Conservation (phyloP, 169 alveolate species). For the Eimeria tenella region DNA sequence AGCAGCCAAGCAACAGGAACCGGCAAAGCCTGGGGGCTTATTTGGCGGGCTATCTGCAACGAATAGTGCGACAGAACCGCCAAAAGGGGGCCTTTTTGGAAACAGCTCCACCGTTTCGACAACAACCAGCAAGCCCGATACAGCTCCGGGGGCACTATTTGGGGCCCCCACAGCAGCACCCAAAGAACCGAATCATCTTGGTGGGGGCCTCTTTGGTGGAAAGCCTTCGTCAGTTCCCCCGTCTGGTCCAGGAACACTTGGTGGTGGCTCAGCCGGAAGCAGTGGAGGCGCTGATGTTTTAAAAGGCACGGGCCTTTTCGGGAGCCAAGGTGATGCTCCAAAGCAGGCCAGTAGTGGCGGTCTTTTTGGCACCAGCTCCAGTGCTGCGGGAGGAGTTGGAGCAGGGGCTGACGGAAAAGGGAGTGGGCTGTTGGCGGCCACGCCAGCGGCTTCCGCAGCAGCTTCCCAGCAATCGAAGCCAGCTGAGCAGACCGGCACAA, state of each 20-base stretch:
- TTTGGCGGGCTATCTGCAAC: slow-evolving; percentile 60
- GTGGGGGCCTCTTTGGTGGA: slow-evolving; percentile 57
- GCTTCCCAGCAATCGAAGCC: slow-evolving; percentile 27
- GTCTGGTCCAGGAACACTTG: slow-evolving; percentile 9
- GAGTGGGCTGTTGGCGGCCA: slow-evolving; percentile 47
- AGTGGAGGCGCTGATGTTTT: not conserved
- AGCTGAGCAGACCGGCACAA: slow-evolving; percentile 16
- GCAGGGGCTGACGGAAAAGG: slow-evolving; percentile 58
- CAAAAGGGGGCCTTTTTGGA: slow-evolving; percentile 37
- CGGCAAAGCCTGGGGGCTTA: slow-evolving; percentile 20
- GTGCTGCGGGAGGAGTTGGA: slow-evolving; percentile 13
- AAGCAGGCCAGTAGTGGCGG: slow-evolving; percentile 49
- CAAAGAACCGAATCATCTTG: slow-evolving; percentile 2
- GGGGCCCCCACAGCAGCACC: slow-evolving; percentile 18
- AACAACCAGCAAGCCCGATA: slow-evolving; percentile 13
- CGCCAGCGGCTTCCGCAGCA: slow-evolving; percentile 15
- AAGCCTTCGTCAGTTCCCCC: slow-evolving; percentile 13
- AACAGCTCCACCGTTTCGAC: slow-evolving; percentile 40
- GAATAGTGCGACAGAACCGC: slow-evolving; percentile 13
- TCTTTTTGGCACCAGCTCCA: slow-evolving; percentile 40
- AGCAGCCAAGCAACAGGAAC: slow-evolving; percentile 19
- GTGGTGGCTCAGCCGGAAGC: not conserved
- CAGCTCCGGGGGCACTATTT: slow-evolving; percentile 6
- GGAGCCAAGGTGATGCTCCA: slow-evolving; percentile 57
- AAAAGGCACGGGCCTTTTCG: slow-evolving; percentile 50